A percentile compares a stretch with the other conserved stretches of the same genome.
These are phyloP conservation scores for Phytopythium ostracodes DNA, from an alignment of 352 stramenopile species.

Conservation along the genomic window DNA sequence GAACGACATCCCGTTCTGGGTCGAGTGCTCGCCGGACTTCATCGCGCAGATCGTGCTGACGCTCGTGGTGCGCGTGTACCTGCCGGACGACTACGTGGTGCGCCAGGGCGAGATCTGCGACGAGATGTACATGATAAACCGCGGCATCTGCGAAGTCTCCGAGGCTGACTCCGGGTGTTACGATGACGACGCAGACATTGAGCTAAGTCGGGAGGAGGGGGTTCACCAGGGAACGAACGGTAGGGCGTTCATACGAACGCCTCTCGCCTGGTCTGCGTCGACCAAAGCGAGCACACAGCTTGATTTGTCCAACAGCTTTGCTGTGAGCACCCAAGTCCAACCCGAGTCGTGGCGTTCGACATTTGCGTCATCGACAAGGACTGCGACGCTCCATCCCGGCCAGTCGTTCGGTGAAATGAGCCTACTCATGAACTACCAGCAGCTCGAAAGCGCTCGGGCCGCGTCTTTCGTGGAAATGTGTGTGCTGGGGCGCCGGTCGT, in stretches of 20 bases:
- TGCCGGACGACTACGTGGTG: constrained; percentile 51
- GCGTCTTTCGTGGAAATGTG: constrained; percentile 21
- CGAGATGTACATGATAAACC: constrained; percentile 48
- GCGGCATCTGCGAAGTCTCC: constrained; percentile 21
- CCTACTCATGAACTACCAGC: constrained; percentile 26
- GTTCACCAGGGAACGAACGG: not conserved
- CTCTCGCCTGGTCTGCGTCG: not conserved
- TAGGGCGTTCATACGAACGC: not conserved
- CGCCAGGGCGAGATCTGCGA: constrained; percentile 21
- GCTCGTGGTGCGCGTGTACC: constrained; percentile 29
- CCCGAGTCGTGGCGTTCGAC: not conserved
- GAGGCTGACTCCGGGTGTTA: not conserved
- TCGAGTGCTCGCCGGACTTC: constrained; percentile 34
- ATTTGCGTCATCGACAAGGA: not conserved
- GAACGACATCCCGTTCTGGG: constrained; percentile 36
- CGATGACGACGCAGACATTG: not conserved
- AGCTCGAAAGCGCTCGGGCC: constrained; percentile 16
- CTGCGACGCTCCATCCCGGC: constrained; percentile 5
- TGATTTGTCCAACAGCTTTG: not conserved
- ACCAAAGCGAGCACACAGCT: not conserved
- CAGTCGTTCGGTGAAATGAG: constrained; percentile 31
- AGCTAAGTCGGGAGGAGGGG: not conserved
- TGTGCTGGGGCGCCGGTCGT: constrained; percentile 2
- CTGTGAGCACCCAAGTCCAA: not conserved
- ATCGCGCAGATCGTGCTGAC: constrained; percentile 31